Evolutionary conservation across 257 asterid genomes (phyloP).

Genomic region (Penstemon newberryi): DNA sequence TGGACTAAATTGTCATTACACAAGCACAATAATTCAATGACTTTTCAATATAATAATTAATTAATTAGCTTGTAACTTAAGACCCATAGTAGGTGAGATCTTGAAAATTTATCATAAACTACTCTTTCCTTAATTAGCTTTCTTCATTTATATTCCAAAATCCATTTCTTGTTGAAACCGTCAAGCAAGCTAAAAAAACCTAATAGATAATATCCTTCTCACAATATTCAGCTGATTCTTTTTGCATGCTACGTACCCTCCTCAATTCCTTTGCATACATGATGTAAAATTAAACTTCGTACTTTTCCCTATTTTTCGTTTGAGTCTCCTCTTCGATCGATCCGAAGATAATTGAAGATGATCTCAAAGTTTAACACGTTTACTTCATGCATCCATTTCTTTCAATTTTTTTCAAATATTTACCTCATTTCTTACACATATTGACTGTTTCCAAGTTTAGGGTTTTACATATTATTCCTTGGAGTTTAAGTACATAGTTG

Average conservation of each 20-base stretch:
- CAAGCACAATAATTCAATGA: slow-evolving; percentile 23
- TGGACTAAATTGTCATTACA: slow-evolving; percentile 13
- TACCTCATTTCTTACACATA: slow-evolving; percentile 12
- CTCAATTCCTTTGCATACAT: slow-evolving; percentile 13
- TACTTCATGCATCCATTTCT: slow-evolving; percentile 29
- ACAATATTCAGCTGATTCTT: slow-evolving; percentile 18
- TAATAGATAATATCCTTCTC: slow-evolving; percentile 14
- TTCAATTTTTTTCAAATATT: background rate
- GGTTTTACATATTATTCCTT: slow-evolving; percentile 39
- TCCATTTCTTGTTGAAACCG: slow-evolving; percentile 40
- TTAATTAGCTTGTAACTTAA: slow-evolving; percentile 56
- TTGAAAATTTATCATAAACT: slow-evolving; percentile 31
- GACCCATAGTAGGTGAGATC: slow-evolving; percentile 75
- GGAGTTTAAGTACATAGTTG: slow-evolving; percentile 28
- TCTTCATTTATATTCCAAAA: slow-evolving; percentile 36
- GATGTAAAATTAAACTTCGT: slow-evolving; percentile 2
- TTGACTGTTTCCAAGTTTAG: slow-evolving; percentile 29
- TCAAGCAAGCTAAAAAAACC: slow-evolving; percentile 34
- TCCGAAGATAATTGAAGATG: no score
- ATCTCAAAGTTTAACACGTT: background rate
- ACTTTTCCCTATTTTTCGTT: background rate
- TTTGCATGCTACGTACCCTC: background rate
- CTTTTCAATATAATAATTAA: slow-evolving; percentile 21
- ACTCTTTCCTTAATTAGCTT: slow-evolving; percentile 17
- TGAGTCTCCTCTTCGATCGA: no score